These are phyloP conservation scores for Flaveria brownii DNA, from an alignment of 129 eudicot genomes.

Conservation along the genomic window DNA sequence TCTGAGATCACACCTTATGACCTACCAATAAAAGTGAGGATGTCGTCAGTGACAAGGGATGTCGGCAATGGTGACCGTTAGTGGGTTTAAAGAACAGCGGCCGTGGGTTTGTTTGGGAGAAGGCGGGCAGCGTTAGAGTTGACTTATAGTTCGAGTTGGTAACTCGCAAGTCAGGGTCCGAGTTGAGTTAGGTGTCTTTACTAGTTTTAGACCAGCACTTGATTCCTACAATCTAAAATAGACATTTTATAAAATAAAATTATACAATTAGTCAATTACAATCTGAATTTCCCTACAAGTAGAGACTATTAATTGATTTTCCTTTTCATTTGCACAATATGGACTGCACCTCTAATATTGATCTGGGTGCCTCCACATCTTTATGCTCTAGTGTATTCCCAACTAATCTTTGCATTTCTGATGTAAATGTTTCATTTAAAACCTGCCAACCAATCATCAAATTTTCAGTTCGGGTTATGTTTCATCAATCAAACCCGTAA, in stretches of 20 bases:
- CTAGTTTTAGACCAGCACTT: background rate
- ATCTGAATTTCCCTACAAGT: slow-evolving; percentile 23
- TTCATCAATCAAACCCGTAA: background rate
- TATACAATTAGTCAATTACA: background rate
- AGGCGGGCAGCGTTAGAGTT: too few species aligned
- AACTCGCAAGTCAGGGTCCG: background rate
- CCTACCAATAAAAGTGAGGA: background rate
- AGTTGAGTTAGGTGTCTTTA: background rate
- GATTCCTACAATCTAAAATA: slow-evolving; percentile 16
- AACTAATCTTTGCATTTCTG: slow-evolving; percentile 60
- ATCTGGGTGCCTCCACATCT: slow-evolving; percentile 69
- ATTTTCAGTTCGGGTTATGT: background rate
- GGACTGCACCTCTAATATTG: slow-evolving; percentile 57
- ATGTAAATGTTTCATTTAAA: slow-evolving; percentile 66
- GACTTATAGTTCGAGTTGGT: too few species aligned
- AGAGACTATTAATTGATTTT: slow-evolving; percentile 22
- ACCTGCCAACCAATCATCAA: slow-evolving; percentile 43
- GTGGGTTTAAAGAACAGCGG: too few species aligned
- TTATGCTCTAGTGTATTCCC: slow-evolving; percentile 57
- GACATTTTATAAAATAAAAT: background rate
- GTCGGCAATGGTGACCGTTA: too few species aligned
- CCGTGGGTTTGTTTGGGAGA: too few species aligned
- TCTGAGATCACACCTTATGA: too few species aligned
- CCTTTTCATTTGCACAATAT: slow-evolving; percentile 67
- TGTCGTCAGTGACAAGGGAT: too few species aligned